Conservation (phyloP, 2,329 filamentous ascomycete genomes). For the Penicillium sp. region DNA sequence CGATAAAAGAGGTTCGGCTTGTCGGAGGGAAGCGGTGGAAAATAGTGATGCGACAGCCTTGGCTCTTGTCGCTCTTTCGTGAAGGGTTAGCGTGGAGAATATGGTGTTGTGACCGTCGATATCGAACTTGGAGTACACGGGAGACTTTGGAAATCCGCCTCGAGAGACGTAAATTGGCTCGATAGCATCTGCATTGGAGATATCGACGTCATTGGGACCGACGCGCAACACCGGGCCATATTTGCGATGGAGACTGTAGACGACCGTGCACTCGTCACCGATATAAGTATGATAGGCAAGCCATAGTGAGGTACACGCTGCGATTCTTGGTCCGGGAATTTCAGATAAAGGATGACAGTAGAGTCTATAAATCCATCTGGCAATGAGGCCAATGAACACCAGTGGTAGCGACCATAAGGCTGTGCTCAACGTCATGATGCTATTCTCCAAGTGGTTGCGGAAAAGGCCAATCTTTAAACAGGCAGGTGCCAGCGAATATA, state of each 20-base stretch:
- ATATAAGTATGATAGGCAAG: conserved; percentile 28
- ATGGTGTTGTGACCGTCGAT: conserved; percentile 57
- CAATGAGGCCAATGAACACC: background rate
- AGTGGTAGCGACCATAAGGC: background rate
- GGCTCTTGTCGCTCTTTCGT: conserved; percentile 47
- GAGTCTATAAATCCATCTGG: conserved; percentile 32
- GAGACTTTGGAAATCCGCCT: conserved; percentile 56
- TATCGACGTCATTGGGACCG: conserved; percentile 42
- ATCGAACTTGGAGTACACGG: conserved; percentile 57
- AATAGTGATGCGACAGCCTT: conserved; percentile 55
- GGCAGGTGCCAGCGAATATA: background rate
- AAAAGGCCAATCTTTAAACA: background rate
- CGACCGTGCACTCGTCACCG: conserved; percentile 33
- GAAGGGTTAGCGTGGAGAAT: conserved; percentile 50
- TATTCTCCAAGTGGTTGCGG: background rate
- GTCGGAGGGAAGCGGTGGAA: conserved; percentile 23
- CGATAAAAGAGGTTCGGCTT: conserved; percentile 15
- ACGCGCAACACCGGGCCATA: conserved; percentile 40
- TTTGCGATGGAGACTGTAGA: conserved; percentile 30
- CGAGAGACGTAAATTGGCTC: conserved; percentile 52
- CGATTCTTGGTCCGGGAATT: conserved; percentile 41
- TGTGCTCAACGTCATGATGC: background rate
- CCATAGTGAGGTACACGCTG: conserved; percentile 35
- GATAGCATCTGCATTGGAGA: conserved; percentile 48
- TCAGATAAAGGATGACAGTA: conserved; percentile 41